These are phyloP conservation scores for Coprinopsis strossmayeri DNA, from an alignment of 768 basidiomycete species.

Conservation along the genomic window DNA sequence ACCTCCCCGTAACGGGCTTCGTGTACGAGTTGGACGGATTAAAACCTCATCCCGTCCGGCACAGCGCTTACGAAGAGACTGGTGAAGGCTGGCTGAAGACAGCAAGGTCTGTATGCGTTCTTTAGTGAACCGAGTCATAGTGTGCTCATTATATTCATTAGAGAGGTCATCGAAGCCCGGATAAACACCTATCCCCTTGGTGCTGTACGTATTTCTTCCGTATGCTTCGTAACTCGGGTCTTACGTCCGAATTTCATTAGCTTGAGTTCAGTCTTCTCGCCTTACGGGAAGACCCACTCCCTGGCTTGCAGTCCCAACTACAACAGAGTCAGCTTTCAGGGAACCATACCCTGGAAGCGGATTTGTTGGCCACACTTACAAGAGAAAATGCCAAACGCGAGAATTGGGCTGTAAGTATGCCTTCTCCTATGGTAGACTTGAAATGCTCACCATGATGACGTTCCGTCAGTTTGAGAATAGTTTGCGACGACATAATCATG, in stretches of 20 bases:
- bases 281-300: constrained; percentile 76
- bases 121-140: not conserved
- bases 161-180: constrained; percentile 78
- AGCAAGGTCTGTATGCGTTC: constrained; percentile 53
- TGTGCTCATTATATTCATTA: constrained; percentile 21
- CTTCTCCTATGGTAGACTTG: constrained; percentile 8
- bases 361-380: constrained; percentile 48
- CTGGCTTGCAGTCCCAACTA: constrained; percentile 55
- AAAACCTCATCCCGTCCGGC: constrained; percentile 70
- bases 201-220: constrained; percentile 51
- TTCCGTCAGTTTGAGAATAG: constrained; percentile 75
- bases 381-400: constrained; percentile 72
- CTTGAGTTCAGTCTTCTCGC: constrained; percentile 91
- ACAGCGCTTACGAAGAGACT: constrained; percentile 61
- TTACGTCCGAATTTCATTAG: constrained; percentile 27
- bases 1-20: constrained; percentile 75
- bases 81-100: constrained; percentile 80
- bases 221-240: constrained; percentile 1
- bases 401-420: constrained; percentile 76
- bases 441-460: constrained; percentile 7
- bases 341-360: constrained; percentile 37
- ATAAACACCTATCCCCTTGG: constrained; percentile 89
- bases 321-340: constrained; percentile 37
- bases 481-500: constrained; percentile 79
- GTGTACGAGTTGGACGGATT: constrained; percentile 95